Conservation (phyloP, 306 rosid genomes). For the Castanospermum australe region DNA sequence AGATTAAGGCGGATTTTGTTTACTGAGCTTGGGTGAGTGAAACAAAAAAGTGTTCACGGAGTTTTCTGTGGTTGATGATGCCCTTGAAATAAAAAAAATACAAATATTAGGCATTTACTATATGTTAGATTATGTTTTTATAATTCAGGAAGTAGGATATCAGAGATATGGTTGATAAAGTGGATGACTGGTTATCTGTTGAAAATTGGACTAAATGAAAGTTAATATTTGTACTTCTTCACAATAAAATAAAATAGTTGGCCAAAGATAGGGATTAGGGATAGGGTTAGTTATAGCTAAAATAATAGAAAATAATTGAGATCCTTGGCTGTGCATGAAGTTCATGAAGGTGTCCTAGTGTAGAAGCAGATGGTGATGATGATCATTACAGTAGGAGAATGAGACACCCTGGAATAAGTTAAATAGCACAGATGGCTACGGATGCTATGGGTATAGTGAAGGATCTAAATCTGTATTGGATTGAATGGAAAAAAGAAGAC, state of each 20-base stretch:
- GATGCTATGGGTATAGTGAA: slow-evolving; percentile 5
- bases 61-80: slow-evolving; percentile 15
- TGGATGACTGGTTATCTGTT: neutral
- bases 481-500: neutral
- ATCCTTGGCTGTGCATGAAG: neutral
- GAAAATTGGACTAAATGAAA: neutral
- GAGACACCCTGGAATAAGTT: neutral
- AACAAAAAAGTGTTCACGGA: neutral
- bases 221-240: neutral
- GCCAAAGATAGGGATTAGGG: neutral
- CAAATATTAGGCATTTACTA: neutral
- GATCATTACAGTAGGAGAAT: neutral
- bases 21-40: neutral
- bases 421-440: neutral
- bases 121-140: slow-evolving; percentile 1
- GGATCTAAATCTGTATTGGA: neutral
- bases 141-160: neutral
- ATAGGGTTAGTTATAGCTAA: neutral
- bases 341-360: neutral
- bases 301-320: neutral
- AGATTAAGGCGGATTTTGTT: neutral
- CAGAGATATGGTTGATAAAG: neutral
- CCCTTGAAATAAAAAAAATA: neutral
- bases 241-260: neutral
- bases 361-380: neutral